Base-by-base conservation (phyloP, 345 rosid genomes). In the Ailanthus altissimus region DNA sequence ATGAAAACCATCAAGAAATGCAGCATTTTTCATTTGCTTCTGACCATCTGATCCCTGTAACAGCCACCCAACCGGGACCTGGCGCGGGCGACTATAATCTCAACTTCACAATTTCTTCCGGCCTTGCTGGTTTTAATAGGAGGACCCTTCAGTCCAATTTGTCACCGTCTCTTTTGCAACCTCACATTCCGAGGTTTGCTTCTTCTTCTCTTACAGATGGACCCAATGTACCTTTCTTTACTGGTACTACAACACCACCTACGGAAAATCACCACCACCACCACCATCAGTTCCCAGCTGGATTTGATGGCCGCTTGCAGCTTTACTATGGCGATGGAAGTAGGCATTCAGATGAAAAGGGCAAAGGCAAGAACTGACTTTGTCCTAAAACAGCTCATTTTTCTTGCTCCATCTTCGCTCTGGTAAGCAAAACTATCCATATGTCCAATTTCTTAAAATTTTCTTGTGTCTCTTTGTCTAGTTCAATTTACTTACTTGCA, bases 111-210 rank as follows among this genome's bases (percentile, higher is more conserved):
- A 90, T 93, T 78, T 88, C 98, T 45, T 81, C 98, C 77, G 84
- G 89, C 86, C 89, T 89, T 85, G 86, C 88, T 86, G 97, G 94
- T 85, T 87, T 87, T 90, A 91, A 92, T 70, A 93, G 99, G 99
- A 98, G 99, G 98, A 92, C 99, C 99, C 99, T 96, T 96, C 99
- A 96, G 99, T 96, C 99, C 99, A 96, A 96, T 96, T 90, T 97
- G 61, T 77, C 87, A 77, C 87, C 90, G 77, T 87, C 98, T 51
- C 85, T 92, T 83, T 85, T 89, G 58, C 38, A 32, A 32, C 87
- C 81, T 60, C 87, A 86, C 76, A 81, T 90, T 74, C 98, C 90
- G 88, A 91, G 94, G 97, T 89, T 84, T 82, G 57, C 81, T 62
- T 80, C 92, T 66, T 80, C 92, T 63, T 80, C 87, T 81, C 67